These are phyloP conservation scores for Penicillium occitanis DNA, from an alignment of 2,329 filamentous ascomycete species.

Conservation along the genomic window DNA sequence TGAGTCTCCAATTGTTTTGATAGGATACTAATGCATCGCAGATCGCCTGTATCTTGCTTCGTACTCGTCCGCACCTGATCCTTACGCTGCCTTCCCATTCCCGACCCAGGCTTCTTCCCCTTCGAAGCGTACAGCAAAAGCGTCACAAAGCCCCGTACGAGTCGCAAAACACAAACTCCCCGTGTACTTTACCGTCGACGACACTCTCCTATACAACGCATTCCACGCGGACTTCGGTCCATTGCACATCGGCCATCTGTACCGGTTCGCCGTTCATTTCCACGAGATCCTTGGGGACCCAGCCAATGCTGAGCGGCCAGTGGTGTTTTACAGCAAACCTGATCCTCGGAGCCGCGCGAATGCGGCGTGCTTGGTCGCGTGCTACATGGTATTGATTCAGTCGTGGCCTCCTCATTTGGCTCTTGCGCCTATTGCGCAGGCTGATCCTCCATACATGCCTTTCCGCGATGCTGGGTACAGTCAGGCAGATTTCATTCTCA, in stretches of 20 bases:
- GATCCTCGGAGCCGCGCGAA: slow-evolving; percentile 88
- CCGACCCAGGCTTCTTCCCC: slow-evolving; percentile 64
- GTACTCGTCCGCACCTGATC: slow-evolving; percentile 77
- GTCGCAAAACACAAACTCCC: slow-evolving; percentile 62
- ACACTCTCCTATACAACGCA: slow-evolving; percentile 90
- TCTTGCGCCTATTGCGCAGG: slow-evolving; percentile 90
- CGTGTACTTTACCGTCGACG: slow-evolving; percentile 94
- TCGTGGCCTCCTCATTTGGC: slow-evolving; percentile 96
- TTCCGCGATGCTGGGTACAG: slow-evolving; percentile 98
- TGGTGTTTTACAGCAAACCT: slow-evolving; percentile 94
- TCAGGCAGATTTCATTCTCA: slow-evolving; percentile 93
- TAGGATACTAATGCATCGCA: slow-evolving; percentile 40
- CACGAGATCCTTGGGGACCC: slow-evolving; percentile 92
- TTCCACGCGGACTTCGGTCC: slow-evolving; percentile 99
- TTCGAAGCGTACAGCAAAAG: slow-evolving; percentile 71
- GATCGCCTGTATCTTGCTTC: slow-evolving; percentile 94
- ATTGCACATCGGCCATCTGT: slow-evolving; percentile 93
- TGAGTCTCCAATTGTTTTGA: slow-evolving; percentile 17
- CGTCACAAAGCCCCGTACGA: slow-evolving; percentile 58
- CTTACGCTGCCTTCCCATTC: slow-evolving; percentile 84
- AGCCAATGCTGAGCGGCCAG: slow-evolving; percentile 82
- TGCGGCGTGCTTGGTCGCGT: slow-evolving; percentile 89
- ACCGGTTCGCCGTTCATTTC: slow-evolving; percentile 92
- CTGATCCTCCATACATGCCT: slow-evolving; percentile 96
- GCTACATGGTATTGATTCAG: slow-evolving; percentile 98